These are phyloP conservation scores for Cetradonia linearis DNA, from an alignment of 495 filamentous ascomycete genomes.

Conservation along the genomic window DNA sequence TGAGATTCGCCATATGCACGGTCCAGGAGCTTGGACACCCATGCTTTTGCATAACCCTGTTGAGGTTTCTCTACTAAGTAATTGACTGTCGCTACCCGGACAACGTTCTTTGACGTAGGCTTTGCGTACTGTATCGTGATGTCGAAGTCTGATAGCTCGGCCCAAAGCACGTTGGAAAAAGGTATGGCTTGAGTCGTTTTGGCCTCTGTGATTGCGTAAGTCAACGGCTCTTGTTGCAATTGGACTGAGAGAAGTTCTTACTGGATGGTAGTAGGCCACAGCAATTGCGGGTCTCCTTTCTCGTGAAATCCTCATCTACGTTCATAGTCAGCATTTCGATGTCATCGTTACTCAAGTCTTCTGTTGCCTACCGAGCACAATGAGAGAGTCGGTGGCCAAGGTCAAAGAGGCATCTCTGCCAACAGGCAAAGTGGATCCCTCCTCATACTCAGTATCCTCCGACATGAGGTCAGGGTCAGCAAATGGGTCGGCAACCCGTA, in stretches of 20 bases:
- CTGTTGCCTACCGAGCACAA: constrained; percentile 46
- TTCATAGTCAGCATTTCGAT: constrained; percentile 6
- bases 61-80: constrained; percentile 50
- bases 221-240: not conserved
- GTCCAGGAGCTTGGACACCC: constrained; percentile 53
- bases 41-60: constrained; percentile 41
- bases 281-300: constrained; percentile 32
- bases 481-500: constrained; percentile 31
- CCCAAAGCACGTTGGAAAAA: constrained; percentile 80
- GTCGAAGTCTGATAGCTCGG: constrained; percentile 48
- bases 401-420: constrained; percentile 52
- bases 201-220: constrained; percentile 28
- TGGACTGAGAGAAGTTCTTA: constrained; percentile 13
- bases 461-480: constrained; percentile 29
- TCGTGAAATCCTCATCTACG: constrained; percentile 39
- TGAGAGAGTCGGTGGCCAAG: constrained; percentile 52
- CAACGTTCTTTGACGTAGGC: constrained; percentile 42
- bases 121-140: constrained; percentile 69
- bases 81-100: constrained; percentile 47
- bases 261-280: constrained; percentile 38
- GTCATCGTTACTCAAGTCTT: not conserved
- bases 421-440: constrained; percentile 42
- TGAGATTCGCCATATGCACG: constrained; percentile 64
- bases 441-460: constrained; percentile 3
- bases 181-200: constrained; percentile 49